Conservation (phyloP, 2,329 filamentous ascomycete species). For the Knufia petricola region DNA sequence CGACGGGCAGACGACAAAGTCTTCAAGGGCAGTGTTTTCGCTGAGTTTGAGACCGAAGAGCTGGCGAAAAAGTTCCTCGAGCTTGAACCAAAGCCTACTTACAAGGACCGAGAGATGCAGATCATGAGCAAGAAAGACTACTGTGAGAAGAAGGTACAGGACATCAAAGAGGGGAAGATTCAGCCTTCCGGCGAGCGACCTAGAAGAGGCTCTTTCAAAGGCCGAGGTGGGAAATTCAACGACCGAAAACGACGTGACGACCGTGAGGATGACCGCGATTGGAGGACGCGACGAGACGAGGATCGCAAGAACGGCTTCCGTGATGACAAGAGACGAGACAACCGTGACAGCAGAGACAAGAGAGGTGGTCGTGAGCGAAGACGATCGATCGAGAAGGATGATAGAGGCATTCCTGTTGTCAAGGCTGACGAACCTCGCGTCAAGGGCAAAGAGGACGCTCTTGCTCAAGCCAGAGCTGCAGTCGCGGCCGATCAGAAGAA, state of each 20-base stretch:
- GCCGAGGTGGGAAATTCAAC: conserved; percentile 22
- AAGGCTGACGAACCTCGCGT: conserved; percentile 23
- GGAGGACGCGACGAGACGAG: conserved; percentile 35
- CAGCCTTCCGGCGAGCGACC: conserved; percentile 44
- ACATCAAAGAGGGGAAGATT: conserved; percentile 62
- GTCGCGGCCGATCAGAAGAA: conserved; percentile 23
- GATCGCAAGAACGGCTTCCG: conserved; percentile 36
- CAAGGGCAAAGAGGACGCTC: conserved; percentile 17
- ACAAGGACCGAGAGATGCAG: conserved; percentile 67
- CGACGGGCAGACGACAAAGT: conserved; percentile 61
- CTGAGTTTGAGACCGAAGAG: conserved; percentile 78
- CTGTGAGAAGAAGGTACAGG: conserved; percentile 62
- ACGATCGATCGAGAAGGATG: conserved; percentile 31
- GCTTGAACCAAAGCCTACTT: conserved; percentile 71
- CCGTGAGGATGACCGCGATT: conserved; percentile 29
- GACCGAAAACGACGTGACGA: conserved; percentile 14
- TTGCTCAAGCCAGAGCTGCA: conserved; percentile 22
- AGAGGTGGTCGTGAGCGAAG: conserved; percentile 27
- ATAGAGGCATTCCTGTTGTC: conserved; percentile 36
- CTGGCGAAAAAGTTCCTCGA: conserved; percentile 69
- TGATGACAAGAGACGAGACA: conserved; percentile 23
- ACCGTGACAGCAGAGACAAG: conserved; percentile 25
- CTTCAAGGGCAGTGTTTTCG: conserved; percentile 96
- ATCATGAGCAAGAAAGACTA: conserved; percentile 87
- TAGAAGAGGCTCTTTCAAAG: conserved; percentile 29